Evolutionary conservation across 176 grass and related monocot genomes (phyloP).

Genomic region (Eremochloa ophiuroides): DNA sequence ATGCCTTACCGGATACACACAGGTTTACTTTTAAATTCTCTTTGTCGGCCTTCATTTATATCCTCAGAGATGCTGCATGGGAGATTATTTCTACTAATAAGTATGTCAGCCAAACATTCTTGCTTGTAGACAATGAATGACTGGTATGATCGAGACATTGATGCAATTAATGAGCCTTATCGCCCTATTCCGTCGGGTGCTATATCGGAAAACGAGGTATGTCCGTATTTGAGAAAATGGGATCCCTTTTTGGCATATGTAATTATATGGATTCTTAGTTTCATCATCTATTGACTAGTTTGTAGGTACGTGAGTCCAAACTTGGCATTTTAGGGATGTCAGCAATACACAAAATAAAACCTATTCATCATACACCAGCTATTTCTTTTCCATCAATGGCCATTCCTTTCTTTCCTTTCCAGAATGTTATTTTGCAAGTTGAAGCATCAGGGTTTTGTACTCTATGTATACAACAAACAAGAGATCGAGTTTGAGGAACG

Average conservation of each 20-base stretch:
- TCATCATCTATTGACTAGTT: neutral
- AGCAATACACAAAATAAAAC: neutral
- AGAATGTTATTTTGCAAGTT: neutral
- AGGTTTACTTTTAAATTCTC: slow-evolving; percentile 46
- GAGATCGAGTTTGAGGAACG: neutral
- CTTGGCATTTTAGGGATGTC: neutral
- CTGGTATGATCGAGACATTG: slow-evolving; percentile 97
- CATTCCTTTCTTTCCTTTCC: neutral
- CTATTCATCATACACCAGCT: neutral
- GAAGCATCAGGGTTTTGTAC: neutral
- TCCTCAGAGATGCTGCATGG: neutral
- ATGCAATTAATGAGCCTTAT: slow-evolving; percentile 99
- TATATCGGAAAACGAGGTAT: slow-evolving; percentile 95
- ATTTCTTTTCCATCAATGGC: neutral
- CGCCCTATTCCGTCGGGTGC: slow-evolving; percentile 96
- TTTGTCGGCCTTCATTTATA: neutral
- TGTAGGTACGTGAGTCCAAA: neutral
- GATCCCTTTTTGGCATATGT: neutral
- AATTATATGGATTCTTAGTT: slow-evolving; percentile 18
- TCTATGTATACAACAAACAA: neutral
- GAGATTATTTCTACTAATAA: slow-evolving; percentile 13
- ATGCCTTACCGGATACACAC: slow-evolving; percentile 90
- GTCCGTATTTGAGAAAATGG: neutral
- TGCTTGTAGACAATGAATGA: slow-evolving; percentile 88
- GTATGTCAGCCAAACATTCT: slow-evolving; percentile 35